Evolutionary conservation across 2,329 filamentous ascomycete species (phyloP).

Genomic region (Ophiostoma sp.): DNA sequence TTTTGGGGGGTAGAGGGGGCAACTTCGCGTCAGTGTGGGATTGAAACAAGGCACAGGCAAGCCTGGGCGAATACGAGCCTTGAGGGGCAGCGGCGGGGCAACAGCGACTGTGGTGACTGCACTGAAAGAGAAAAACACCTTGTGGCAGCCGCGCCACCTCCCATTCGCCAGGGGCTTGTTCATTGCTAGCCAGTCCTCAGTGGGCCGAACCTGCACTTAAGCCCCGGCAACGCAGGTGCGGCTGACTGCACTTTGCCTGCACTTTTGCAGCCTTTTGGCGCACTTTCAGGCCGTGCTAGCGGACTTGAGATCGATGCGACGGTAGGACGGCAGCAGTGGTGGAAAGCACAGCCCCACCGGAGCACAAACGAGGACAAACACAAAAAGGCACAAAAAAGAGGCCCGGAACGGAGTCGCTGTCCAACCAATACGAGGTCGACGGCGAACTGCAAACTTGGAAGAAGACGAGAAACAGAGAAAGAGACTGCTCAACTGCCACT

Average conservation of each 20-base stretch:
- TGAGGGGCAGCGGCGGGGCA: constrained; percentile 5
- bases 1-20: not conserved
- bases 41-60: constrained; percentile 17
- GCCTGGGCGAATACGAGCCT: constrained; percentile 12
- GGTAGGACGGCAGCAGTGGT: too few species aligned
- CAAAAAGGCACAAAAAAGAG: not conserved
- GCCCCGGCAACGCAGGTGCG: constrained; percentile 11
- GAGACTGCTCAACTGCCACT: not conserved
- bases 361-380: not conserved
- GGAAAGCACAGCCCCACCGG: constrained; percentile 7
- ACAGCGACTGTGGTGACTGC: not conserved
- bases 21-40: constrained; percentile 4
- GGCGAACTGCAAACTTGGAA: not conserved
- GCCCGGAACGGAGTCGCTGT: not conserved
- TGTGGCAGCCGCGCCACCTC: constrained; percentile 20
- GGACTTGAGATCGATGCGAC: not conserved
- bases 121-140: not conserved
- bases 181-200: not conserved
- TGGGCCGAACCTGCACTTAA: not conserved
- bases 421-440: constrained; percentile 3
- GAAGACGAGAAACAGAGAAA: not conserved
- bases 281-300: constrained; percentile 8
- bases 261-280: not conserved
- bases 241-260: not conserved
- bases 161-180: constrained; percentile 20